Conservation (phyloP, 257 asterid species). For the Craterostigma plantagineum region DNA sequence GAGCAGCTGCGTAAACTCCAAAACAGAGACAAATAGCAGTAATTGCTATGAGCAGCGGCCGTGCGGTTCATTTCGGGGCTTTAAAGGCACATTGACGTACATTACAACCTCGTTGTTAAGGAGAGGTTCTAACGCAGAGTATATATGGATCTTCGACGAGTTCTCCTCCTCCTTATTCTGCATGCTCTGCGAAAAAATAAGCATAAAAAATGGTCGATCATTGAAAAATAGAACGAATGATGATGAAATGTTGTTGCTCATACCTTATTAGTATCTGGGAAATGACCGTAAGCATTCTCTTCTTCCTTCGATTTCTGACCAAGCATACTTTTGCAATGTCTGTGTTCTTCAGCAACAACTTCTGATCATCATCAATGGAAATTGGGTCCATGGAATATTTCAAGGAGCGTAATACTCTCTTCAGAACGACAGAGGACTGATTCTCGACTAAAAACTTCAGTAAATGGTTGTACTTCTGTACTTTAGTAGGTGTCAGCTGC, state of each 20-base stretch:
- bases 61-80: slow-evolving; percentile 19
- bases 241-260: background rate
- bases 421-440: slow-evolving; percentile 35
- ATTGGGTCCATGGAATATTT: slow-evolving; percentile 19
- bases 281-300: too few species aligned
- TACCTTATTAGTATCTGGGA: slow-evolving; percentile 21
- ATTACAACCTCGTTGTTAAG: slow-evolving; percentile 30
- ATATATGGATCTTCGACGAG: too few species aligned
- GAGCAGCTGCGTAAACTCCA: slow-evolving; percentile 43
- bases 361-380: slow-evolving; percentile 22
- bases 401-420: slow-evolving; percentile 26
- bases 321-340: slow-evolving; percentile 22
- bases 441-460: slow-evolving; percentile 33
- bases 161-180: background rate
- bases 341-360: slow-evolving; percentile 24
- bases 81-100: slow-evolving; percentile 19
- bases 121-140: slow-evolving; percentile 26
- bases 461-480: slow-evolving; percentile 37
- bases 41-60: slow-evolving; percentile 24
- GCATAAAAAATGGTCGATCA: slow-evolving; percentile 1
- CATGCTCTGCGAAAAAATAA: background rate
- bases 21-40: slow-evolving; percentile 43
- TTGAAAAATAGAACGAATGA: too few species aligned
- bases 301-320: slow-evolving; percentile 15
- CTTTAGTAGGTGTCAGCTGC: slow-evolving; percentile 21